Conservation (phyloP, 768 basidiomycete genomes). For the Lentinula lateritia region DNA sequence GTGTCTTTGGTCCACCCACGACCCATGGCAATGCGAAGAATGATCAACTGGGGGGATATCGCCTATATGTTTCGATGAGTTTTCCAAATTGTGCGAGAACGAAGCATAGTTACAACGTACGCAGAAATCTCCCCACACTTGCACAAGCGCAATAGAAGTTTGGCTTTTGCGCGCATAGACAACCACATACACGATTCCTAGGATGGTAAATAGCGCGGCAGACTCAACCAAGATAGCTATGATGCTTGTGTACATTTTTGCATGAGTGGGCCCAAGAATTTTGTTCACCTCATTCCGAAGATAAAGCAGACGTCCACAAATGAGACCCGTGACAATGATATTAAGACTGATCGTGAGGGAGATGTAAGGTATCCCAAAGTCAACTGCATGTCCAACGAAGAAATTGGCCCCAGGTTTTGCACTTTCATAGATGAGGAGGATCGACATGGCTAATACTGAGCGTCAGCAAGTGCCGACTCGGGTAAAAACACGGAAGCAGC, state of each 20-base stretch:
- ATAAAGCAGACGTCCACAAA: slow-evolving; percentile 30
- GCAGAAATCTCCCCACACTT: slow-evolving; percentile 36
- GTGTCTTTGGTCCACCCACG: slow-evolving; percentile 9
- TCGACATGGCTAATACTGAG: slow-evolving; percentile 25
- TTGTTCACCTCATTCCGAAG: slow-evolving; percentile 21
- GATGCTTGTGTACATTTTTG: slow-evolving; percentile 30
- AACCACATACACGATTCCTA: slow-evolving; percentile 33
- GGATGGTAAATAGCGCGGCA: slow-evolving; percentile 31
- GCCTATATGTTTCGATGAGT: not conserved
- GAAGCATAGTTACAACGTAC: slow-evolving; percentile 18
- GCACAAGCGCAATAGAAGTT: slow-evolving; percentile 29
- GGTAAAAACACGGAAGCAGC: not conserved
- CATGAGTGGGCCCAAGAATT: slow-evolving; percentile 19
- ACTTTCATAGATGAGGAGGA: slow-evolving; percentile 32
- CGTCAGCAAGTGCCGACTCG: not conserved
- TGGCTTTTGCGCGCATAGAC: slow-evolving; percentile 28
- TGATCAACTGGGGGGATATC: slow-evolving; percentile 8
- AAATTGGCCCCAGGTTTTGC: slow-evolving; percentile 34
- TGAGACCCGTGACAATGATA: slow-evolving; percentile 33
- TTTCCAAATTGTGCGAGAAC: not conserved
- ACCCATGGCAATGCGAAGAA: slow-evolving; percentile 9
- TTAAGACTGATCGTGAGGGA: slow-evolving; percentile 35
- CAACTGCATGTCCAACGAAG: slow-evolving; percentile 29
- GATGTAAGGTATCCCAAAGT: slow-evolving; percentile 36
- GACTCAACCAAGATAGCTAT: slow-evolving; percentile 33